Base-by-base conservation (phyloP, 2,329 filamentous ascomycete genomes). In the Botrytis squamosa region DNA sequence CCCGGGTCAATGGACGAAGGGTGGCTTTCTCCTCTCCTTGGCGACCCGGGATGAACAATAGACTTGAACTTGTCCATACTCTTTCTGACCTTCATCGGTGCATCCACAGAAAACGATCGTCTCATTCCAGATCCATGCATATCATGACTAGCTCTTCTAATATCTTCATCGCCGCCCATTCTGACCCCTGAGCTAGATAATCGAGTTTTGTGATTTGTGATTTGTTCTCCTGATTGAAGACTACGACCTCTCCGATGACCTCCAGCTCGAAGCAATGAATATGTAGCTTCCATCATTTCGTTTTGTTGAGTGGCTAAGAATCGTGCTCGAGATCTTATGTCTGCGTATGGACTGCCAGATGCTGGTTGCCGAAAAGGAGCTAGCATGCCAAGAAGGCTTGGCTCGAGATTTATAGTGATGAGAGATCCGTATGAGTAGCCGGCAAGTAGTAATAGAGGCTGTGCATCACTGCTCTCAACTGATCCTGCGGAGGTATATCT, bases 381-480 rank as follows among this genome's bases (percentile, higher is more conserved):
- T 52, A 91, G 73, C 14, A 81, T 76, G 73, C 77, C 74, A 10
- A 79, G 79, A 0, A 81, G 74, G 0, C 85, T 83, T 0, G 89
- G 85, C 0, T 94, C 93, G 0, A 97, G 86, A 73, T 91, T 89
- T 0, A 88, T 90, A 3, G 93, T 90, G 57, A 98, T 88, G 80
- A 97, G 88, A 7, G 94, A 93, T 62, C 96, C 96, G 81, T 98
- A 98, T 0, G 94, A 97, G 81, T 98, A 98, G 20, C 95, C 95
- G 2, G 88, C 91, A 10, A 96, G 85, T 8, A 97, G 79, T 4
- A 90, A 80, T 66, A 85, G 3, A 82, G 78, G 73, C 36, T 70
- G 62, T 9, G 38, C 18, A 49, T 63, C 6, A 22, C 18, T 18
- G 9, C 36, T 44, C 18, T 40, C 60, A 46, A 36, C 38, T 29